These are phyloP conservation scores for Cardamine chenopodiifolia DNA, from an alignment of 345 rosid genomes.

Conservation along the genomic window DNA sequence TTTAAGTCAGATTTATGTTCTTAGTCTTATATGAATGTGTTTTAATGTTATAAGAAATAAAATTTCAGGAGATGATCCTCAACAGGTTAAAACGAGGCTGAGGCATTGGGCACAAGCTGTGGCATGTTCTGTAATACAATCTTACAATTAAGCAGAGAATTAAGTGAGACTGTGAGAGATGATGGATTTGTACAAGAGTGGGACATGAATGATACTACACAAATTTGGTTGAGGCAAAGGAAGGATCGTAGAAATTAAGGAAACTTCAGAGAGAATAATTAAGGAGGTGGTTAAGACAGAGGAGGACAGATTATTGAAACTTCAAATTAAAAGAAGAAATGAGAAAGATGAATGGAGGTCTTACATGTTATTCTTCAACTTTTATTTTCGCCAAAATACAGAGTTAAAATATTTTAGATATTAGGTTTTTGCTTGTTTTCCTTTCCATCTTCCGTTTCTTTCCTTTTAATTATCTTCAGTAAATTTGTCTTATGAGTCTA, in stretches of 20 bases:
- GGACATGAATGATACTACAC: background rate
- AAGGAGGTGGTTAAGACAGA: constrained; percentile 14
- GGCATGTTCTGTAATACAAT: constrained; percentile 64
- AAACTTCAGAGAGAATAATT: constrained; percentile 15
- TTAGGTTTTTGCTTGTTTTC: constrained; percentile 15
- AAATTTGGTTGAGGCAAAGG: constrained; percentile 11
- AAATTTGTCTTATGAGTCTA: background rate
- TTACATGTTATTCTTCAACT: constrained; percentile 18
- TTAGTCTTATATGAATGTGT: background rate
- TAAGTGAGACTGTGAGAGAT: too few species aligned
- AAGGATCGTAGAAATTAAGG: background rate
- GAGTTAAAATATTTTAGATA: background rate
- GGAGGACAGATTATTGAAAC: background rate
- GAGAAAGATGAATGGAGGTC: constrained; percentile 22
- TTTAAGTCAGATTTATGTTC: background rate
- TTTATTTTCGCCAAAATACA: constrained; percentile 1
- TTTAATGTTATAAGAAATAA: background rate
- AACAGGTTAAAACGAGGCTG: constrained; percentile 57
- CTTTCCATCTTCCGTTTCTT: background rate
- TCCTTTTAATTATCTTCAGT: background rate
- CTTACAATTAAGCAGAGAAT: constrained; percentile 23
- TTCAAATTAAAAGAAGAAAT: background rate
- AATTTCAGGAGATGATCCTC: constrained; percentile 66
- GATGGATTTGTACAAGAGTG: constrained; percentile 31
- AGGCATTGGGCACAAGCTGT: constrained; percentile 78